Evolutionary conservation across 2,329 filamentous ascomycete species (phyloP), one percentile per base, ranked within the genome.

Genomic region (Westerdykella aurantiaca): DNA sequence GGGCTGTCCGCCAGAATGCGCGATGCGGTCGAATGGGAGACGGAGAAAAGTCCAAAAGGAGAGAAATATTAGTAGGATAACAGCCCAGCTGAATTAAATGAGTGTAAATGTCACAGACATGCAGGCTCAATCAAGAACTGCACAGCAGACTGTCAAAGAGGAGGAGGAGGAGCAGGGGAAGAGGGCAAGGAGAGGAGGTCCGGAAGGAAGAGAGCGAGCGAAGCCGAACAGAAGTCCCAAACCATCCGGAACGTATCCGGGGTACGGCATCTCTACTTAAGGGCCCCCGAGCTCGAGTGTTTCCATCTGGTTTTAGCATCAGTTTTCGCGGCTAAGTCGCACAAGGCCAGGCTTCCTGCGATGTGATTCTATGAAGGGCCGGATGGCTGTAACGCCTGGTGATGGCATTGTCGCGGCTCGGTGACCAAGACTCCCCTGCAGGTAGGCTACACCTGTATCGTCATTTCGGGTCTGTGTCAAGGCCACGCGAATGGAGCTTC

Each of bases 81-180:
- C 63, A 67, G 63, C 49, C 53, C 63, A 63, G 63, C 63, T 67
- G 47, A 50, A 50, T 46, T 39, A 53, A 61, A 51, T 37, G 44
- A 47, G 43, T 45, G 54, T 54, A 48, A 37, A 47, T 51, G 48
- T 55, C 52, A 44, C 59, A 61, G 58, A 63, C 58, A 63, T 63
- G 57, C 59, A 61, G 53, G 56, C 54, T 56, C 56, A 48, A 47
- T 58, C 55, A 59, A 55, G 50, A 55, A 55, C 61, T 64, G 63
- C 63, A 52, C 61, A 65, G 62, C 61, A 67, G 61, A 53, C 48
- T 43, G 46, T 53, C 45, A 52, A 44, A 49, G 52, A 53, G 45
- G 42, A 51, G 39, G 43, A 52, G 44, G 21, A 47, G 51, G n/a
- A n/a, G n/a, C n/a, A n/a, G n/a, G n/a, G 44, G 42, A 35, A 48